Base-by-base conservation (phyloP, 108 stramenopile genomes). In the Nannochloropsis granulata region DNA sequence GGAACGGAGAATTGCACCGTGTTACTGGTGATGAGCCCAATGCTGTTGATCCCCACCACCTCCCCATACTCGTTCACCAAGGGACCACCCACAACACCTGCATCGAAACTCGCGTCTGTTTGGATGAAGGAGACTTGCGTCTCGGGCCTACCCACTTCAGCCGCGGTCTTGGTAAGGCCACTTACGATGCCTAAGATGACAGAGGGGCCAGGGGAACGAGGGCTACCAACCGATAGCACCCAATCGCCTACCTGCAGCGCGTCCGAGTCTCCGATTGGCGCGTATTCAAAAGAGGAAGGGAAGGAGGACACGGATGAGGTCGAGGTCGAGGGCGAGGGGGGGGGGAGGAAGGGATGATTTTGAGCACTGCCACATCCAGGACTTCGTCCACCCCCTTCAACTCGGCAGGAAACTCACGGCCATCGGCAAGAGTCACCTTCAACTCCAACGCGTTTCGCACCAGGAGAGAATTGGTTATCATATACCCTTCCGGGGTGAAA, bases 291-390 rank as follows among this genome's bases (percentile, higher is more conserved):
- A 71, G 21, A n/a, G 21, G 71, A n/a, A n/a, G 71, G 71, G 71
- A n/a, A 71, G 1, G 34, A 34, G 34, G n/a, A 71, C 21, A 5
- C 1, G 71, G 71, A 71, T 5, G 71, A 19, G 24, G 79, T 0
- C n/a, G 79, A 24, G 11, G 24, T 8, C 7, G 24, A 23, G 79
- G 25, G 23, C n/a, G 25, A 24, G 25, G 23, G 8, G 2, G 24
- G 23, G 79, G 79, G 79, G 11, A 14, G 79, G 24, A 8, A 14
- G 23, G 79, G 23, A 80, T 7, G 26, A 91, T 79, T 78, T 89
- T 88, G 13, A 92, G 85, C 44, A 92, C 83, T 13, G 91, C 91
- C 12, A 91, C 78, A 87, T 92, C 91, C 81, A 86, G 85, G 23
- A 85, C 78, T 78, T n/a, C 44, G 25, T 91, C 91, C 25, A 83